Conservation (phyloP, 345 rosid species). For the Corymbia maculata region DNA sequence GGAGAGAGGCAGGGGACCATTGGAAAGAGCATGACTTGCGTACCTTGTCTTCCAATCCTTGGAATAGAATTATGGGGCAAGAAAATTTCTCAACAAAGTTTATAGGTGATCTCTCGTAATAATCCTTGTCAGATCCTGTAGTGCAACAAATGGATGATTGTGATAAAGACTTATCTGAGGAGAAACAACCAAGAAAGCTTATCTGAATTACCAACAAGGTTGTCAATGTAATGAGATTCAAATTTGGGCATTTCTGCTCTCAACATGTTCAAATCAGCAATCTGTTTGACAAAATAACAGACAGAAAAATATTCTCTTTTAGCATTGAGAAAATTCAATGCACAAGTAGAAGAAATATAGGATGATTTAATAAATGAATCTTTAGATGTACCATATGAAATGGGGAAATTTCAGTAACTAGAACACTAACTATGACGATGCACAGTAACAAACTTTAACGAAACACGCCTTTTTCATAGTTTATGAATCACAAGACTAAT, state of each 20-base stretch:
- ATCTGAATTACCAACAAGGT: slow-evolving; percentile 72
- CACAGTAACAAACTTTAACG: background rate
- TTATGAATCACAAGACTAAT: background rate
- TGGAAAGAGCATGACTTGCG: background rate
- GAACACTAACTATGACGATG: background rate
- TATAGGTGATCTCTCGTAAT: slow-evolving; percentile 73
- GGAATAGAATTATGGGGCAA: slow-evolving; percentile 91
- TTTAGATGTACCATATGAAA: background rate
- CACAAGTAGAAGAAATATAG: background rate
- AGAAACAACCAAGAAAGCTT: background rate
- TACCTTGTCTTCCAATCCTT: slow-evolving; percentile 95
- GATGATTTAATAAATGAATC: background rate
- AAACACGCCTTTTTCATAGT: background rate
- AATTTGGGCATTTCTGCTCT: slow-evolving; percentile 83
- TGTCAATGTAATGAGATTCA: slow-evolving; percentile 77
- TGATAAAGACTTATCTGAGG: background rate
- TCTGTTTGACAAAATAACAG: slow-evolving; percentile 20
- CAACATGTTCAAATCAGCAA: slow-evolving; percentile 73
- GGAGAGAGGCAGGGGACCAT: background rate
- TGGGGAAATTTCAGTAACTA: background rate
- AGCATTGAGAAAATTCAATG: background rate
- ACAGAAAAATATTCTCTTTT: background rate
- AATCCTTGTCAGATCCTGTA: slow-evolving; percentile 68
- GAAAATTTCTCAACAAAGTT: slow-evolving; percentile 80
- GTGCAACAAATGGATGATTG: background rate